phyloP scores from a whole-genome alignment of 1,284 basidiomycete genomes.

The Cutaneotrichosporon cavernicola region DNA sequence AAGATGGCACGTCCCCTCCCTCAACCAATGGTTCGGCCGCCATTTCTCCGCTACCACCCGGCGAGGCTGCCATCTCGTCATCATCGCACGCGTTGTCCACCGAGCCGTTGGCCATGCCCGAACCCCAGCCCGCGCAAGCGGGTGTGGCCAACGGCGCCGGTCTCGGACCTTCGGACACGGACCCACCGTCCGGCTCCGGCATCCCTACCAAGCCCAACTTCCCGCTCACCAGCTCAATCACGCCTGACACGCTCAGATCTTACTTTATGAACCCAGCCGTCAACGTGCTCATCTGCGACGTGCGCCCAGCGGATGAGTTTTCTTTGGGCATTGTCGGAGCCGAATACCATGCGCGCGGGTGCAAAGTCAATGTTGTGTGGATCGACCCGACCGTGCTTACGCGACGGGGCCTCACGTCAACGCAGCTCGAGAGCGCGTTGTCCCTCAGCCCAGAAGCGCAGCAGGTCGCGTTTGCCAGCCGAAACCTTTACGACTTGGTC shows the following conservation, averaged over 20 bases:
- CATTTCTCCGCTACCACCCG: neutral
- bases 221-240: constrained; percentile 61
- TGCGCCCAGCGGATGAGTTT: constrained; percentile 74
- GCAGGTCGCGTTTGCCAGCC: constrained; percentile 68
- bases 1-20: neutral
- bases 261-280: constrained; percentile 62
- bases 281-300: constrained; percentile 76
- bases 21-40: neutral
- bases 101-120: neutral
- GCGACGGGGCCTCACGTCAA: constrained; percentile 67
- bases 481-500: constrained; percentile 86
- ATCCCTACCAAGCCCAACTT: constrained; percentile 52
- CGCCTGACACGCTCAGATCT: constrained; percentile 62
- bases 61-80: neutral
- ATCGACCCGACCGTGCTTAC: constrained; percentile 76
- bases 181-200: neutral
- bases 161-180: neutral
- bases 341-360: constrained; percentile 53
- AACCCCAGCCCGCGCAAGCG: neutral
- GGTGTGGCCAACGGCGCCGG: neutral
- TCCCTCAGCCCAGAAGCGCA: constrained; percentile 70
- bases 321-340: constrained; percentile 68
- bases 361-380: constrained; percentile 64
- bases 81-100: neutral
- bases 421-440: constrained; percentile 73